phyloP scores from a whole-genome alignment of 106 monocot species.

The Platanthera guangdongensis region DNA sequence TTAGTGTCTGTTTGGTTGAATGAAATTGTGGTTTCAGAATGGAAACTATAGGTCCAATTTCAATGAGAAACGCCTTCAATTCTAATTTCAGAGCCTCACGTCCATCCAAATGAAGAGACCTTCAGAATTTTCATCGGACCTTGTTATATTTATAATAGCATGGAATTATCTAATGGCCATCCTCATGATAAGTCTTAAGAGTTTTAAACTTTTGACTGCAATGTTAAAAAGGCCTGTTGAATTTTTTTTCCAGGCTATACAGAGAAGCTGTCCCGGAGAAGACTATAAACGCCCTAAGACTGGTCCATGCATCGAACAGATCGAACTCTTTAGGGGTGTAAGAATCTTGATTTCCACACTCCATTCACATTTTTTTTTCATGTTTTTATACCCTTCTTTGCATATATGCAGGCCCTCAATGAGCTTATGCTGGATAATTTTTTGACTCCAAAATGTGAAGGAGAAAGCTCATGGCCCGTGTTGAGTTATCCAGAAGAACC shows the following conservation, averaged over 20 bases:
- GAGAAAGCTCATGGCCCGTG: background rate
- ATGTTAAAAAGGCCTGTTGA: background rate
- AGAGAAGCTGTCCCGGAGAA: constrained; percentile 4
- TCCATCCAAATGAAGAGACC: background rate
- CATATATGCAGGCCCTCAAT: constrained; percentile 3
- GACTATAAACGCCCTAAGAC: background rate
- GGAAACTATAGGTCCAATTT: no score
- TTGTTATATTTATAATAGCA: background rate
- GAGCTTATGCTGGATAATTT: constrained; percentile 7
- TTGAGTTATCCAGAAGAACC: background rate
- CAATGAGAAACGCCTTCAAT: no score
- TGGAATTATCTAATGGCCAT: no score
- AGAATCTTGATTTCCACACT: background rate
- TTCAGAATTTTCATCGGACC: background rate
- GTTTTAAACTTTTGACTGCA: background rate
- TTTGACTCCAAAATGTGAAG: constrained; percentile 2
- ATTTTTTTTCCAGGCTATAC: background rate
- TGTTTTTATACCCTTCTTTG: background rate
- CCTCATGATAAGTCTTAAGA: no score
- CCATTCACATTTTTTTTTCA: background rate
- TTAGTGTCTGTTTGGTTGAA: no score
- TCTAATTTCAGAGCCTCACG: no score
- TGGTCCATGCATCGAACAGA: constrained; percentile 4
- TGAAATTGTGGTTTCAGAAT: no score
- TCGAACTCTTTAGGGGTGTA: constrained; percentile 1